Percentiles rank a stretch among this genome's conserved stretches.
phyloP scores from a whole-genome alignment of 2,329 filamentous ascomycete genomes.

The Leptographium flavum region DNA sequence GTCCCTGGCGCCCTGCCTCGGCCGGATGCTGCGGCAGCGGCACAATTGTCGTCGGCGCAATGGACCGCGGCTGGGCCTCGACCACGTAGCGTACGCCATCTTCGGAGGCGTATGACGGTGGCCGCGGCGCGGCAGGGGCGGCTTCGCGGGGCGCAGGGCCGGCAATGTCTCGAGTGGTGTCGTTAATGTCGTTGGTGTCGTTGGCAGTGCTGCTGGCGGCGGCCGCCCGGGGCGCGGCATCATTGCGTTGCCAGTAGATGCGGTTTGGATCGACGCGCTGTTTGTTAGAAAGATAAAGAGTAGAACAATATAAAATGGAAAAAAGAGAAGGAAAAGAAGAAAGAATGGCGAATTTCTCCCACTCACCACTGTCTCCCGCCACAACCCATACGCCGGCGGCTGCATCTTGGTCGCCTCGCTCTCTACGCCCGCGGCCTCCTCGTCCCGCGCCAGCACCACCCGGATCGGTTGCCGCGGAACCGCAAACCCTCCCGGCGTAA shows the following conservation, averaged over 20 bases:
- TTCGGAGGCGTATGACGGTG: constrained; percentile 64
- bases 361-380: constrained; percentile 70
- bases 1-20: constrained; percentile 21
- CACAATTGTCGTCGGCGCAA: constrained; percentile 30
- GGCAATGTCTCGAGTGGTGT: no score
- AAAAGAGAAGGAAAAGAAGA: not conserved
- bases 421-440: constrained; percentile 47
- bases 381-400: constrained; percentile 76
- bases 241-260: constrained; percentile 64
- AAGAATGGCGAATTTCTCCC: not conserved
- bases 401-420: constrained; percentile 42
- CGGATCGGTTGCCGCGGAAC: constrained; percentile 61
- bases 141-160: no score
- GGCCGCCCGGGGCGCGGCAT: constrained; percentile 12
- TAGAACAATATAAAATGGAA: not conserved
- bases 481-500: constrained; percentile 49
- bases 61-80: constrained; percentile 47
- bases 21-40: constrained; percentile 22
- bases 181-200: not conserved
- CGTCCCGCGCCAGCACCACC: constrained; percentile 60
- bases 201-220: constrained; percentile 1
- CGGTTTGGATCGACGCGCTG: constrained; percentile 67
- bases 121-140: constrained; percentile 31
- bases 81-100: constrained; percentile 62
- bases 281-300: not conserved